A percentile compares a stretch with the other conserved stretches of the same genome.
Evolutionary conservation across 805 yeast species (phyloP).

Genomic region (Ogataea saltuana): DNA sequence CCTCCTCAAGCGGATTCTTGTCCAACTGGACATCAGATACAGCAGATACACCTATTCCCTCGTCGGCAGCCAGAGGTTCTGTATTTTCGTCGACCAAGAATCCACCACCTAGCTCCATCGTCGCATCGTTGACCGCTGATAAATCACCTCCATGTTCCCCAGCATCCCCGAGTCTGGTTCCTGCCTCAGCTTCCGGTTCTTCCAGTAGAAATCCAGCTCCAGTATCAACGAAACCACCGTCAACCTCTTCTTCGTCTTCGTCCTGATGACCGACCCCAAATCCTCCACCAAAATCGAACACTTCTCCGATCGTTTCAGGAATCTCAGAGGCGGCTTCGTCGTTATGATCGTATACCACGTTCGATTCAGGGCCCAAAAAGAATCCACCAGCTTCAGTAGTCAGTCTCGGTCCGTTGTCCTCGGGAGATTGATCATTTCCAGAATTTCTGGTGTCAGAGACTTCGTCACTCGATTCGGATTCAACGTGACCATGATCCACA

Average conservation of each 20-base stretch:
- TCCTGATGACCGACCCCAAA: slow-evolving; percentile 1
- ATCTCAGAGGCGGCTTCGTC: slow-evolving; percentile 11
- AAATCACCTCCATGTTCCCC: background rate
- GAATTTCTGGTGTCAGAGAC: too few species aligned
- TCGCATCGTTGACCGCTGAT: too few species aligned
- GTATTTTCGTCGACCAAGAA: too few species aligned
- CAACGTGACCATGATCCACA: slow-evolving; percentile 47
- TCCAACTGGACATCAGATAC: too few species aligned
- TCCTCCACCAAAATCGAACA: slow-evolving; percentile 5
- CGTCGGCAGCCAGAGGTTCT: too few species aligned
- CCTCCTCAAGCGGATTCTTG: too few species aligned
- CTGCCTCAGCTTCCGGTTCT: slow-evolving; percentile 9
- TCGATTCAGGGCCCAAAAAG: slow-evolving; percentile 6
- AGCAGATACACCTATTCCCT: too few species aligned
- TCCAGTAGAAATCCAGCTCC: slow-evolving; percentile 28
- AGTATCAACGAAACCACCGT: slow-evolving; percentile 9
- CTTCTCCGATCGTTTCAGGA: slow-evolving; percentile 7
- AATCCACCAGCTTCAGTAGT: slow-evolving; percentile 11
- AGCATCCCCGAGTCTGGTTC: background rate
- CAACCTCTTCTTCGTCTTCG: slow-evolving; percentile 17
- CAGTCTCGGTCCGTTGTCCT: too few species aligned
- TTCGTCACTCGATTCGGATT: too few species aligned
- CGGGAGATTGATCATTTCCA: too few species aligned
- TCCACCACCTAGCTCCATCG: too few species aligned
- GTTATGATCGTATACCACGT: slow-evolving; percentile 4